Percentiles rank a stretch among this genome's conserved stretches.
phyloP scores from a whole-genome alignment of 176 grass and related monocot genomes.

The Elymus sibiricus region DNA sequence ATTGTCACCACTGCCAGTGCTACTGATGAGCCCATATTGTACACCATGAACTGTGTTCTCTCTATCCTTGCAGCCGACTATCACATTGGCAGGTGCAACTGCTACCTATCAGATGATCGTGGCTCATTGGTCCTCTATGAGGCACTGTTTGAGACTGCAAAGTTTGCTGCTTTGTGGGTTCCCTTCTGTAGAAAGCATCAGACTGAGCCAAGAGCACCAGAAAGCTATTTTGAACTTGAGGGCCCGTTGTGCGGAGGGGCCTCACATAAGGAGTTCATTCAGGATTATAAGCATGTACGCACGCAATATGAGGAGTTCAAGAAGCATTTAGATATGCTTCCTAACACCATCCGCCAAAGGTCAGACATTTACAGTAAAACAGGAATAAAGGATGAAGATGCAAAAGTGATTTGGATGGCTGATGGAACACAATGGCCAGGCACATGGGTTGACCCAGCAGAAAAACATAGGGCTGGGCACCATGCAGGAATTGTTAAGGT shows the following conservation, averaged over 20 bases:
- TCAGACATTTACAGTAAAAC: neutral
- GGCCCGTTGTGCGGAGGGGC: neutral
- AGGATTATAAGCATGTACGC: neutral
- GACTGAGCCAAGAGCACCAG: slow-evolving; percentile 16
- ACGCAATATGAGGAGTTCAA: slow-evolving; percentile 18
- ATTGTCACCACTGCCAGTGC: slow-evolving; percentile 24
- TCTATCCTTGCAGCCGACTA: slow-evolving; percentile 33
- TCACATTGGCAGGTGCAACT: neutral
- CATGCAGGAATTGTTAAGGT: slow-evolving; percentile 23
- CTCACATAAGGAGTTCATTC: neutral
- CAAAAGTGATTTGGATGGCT: slow-evolving; percentile 10
- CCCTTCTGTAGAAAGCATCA: slow-evolving; percentile 28
- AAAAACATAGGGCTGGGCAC: neutral
- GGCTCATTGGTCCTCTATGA: slow-evolving; percentile 5
- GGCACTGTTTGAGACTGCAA: slow-evolving; percentile 11
- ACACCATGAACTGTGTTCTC: slow-evolving; percentile 37
- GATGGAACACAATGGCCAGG: slow-evolving; percentile 26
- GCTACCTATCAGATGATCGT: slow-evolving; percentile 28
- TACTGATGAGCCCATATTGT: slow-evolving; percentile 4
- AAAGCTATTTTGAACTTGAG: slow-evolving; percentile 6
- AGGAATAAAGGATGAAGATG: neutral
- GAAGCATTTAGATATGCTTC: neutral
- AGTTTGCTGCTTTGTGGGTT: slow-evolving; percentile 29
- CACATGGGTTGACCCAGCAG: slow-evolving; percentile 12
- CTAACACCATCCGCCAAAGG: neutral